phyloP scores from a whole-genome alignment of 1,139 yeast genomes.

The Suhomyces guaymorum region DNA sequence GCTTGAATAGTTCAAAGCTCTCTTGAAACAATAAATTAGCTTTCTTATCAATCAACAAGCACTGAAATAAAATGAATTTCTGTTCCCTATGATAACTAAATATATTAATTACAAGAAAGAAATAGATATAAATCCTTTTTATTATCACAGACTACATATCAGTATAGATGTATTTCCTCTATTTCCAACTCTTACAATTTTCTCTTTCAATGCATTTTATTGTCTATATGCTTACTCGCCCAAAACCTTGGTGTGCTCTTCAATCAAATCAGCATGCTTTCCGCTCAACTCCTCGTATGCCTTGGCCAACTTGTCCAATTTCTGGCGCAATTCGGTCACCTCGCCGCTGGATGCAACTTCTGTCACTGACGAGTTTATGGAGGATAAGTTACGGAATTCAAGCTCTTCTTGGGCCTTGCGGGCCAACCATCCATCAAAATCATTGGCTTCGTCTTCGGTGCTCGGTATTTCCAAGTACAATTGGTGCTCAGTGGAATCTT shows the following conservation, averaged over 20 bases:
- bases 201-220: too few relatives aligned
- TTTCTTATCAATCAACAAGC: too few relatives aligned
- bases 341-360: constrained; percentile 15
- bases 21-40: too few relatives aligned
- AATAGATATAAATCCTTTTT: too few relatives aligned
- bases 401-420: constrained; percentile 52
- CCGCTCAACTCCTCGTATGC: constrained; percentile 61
- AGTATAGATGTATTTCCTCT: too few relatives aligned
- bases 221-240: constrained; percentile 3
- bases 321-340: constrained; percentile 38
- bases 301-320: constrained; percentile 50
- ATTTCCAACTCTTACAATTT: too few relatives aligned
- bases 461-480: constrained; percentile 48
- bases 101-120: too few relatives aligned
- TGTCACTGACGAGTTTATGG: constrained; percentile 38
- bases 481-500: constrained; percentile 49
- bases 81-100: too few relatives aligned
- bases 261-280: constrained; percentile 60
- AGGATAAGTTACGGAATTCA: constrained; percentile 46
- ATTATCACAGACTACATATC: too few relatives aligned
- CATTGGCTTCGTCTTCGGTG: constrained; percentile 13
- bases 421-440: constrained; percentile 45
- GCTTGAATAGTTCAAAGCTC: too few relatives aligned
- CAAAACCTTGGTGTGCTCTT: constrained; percentile 51
- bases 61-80: too few relatives aligned